A percentile compares a stretch with the other conserved stretches of the same genome.
Evolutionary conservation across 73 alveolate genomes (phyloP).

Genomic region (Blepharisma japonicum): DNA sequence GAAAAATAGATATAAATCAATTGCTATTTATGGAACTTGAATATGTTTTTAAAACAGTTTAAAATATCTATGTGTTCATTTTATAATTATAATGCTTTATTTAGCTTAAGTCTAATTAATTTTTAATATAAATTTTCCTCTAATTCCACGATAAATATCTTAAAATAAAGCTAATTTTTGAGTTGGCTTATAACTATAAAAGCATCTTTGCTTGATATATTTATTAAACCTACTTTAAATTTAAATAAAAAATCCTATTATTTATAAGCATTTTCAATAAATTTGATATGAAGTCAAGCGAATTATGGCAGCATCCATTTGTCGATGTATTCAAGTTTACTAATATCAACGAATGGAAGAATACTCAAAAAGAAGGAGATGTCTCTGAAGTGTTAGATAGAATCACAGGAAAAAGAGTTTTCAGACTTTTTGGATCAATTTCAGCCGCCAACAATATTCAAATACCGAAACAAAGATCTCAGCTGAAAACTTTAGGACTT

Average conservation of each 20-base stretch:
- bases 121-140: too few relatives aligned
- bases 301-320: constrained; percentile 71
- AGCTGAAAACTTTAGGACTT: constrained; percentile 57
- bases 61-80: too few relatives aligned
- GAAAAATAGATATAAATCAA: too few relatives aligned
- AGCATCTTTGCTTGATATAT: too few relatives aligned
- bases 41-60: too few relatives aligned
- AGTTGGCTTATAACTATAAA: too few relatives aligned
- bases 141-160: too few relatives aligned
- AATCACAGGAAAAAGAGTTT: constrained; percentile 80
- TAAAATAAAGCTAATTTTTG: too few relatives aligned
- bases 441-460: constrained; percentile 79
- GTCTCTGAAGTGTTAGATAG: constrained; percentile 68
- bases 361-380: constrained; percentile 57
- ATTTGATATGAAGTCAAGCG: background rate
- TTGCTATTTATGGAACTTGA: too few relatives aligned
- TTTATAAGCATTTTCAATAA: background rate
- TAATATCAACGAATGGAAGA: constrained; percentile 51
- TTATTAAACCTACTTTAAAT: background rate
- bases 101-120: too few relatives aligned
- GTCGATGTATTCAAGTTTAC: constrained; percentile 68
- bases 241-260: background rate
- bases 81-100: too few relatives aligned
- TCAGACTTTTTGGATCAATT: constrained; percentile 68
- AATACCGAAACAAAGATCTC: constrained; percentile 69